Percentiles rank a stretch among this genome's conserved stretches.
Evolutionary conservation across 1,284 basidiomycete genomes (phyloP).

Genomic region (Cryptococcus maquisensis): DNA sequence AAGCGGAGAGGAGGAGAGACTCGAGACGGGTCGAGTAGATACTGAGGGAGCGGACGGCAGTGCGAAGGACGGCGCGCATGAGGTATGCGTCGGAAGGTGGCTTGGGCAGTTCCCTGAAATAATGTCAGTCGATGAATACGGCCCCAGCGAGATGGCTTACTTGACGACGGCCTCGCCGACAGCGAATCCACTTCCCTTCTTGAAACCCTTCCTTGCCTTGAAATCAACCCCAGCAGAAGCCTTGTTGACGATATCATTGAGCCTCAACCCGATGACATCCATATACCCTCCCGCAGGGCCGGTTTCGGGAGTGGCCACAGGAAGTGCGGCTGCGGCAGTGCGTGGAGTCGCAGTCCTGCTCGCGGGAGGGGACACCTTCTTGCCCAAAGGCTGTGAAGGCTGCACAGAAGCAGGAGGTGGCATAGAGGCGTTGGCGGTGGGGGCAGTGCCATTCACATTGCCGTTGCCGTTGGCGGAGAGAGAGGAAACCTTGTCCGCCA

Average conservation of each 20-base stretch:
- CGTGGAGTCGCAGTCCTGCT: conserved; percentile 31
- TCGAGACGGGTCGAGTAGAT: conserved; percentile 49
- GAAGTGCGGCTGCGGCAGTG: conserved; percentile 16
- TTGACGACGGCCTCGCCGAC: conserved; percentile 44
- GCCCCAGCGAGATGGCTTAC: conserved; percentile 25
- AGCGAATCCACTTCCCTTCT: conserved; percentile 43
- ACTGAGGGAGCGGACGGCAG: conserved; percentile 42
- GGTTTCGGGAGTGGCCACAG: conserved; percentile 1
- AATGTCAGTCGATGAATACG: conserved; percentile 7
- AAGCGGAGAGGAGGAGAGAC: conserved; percentile 45
- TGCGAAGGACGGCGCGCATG: conserved; percentile 47
- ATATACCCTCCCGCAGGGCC: conserved; percentile 40
- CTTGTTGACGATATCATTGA: conserved; percentile 49
- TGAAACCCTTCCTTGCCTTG: conserved; percentile 46
- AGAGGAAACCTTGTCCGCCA: conserved; percentile 30
- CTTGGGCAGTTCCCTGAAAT: conserved; percentile 37
- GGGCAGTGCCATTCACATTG: neutral
- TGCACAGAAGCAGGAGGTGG: conserved; percentile 1
- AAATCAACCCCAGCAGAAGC: conserved; percentile 44
- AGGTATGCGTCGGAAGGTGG: conserved; percentile 46
- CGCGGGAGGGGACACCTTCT: conserved; percentile 24
- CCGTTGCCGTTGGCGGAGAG: conserved; percentile 10
- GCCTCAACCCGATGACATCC: conserved; percentile 45
- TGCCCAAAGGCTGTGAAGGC: conserved; percentile 18
- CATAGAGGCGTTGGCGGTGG: neutral